Conservation (phyloP, 257 asterid species). For the Capsicum baccatum region DNA sequence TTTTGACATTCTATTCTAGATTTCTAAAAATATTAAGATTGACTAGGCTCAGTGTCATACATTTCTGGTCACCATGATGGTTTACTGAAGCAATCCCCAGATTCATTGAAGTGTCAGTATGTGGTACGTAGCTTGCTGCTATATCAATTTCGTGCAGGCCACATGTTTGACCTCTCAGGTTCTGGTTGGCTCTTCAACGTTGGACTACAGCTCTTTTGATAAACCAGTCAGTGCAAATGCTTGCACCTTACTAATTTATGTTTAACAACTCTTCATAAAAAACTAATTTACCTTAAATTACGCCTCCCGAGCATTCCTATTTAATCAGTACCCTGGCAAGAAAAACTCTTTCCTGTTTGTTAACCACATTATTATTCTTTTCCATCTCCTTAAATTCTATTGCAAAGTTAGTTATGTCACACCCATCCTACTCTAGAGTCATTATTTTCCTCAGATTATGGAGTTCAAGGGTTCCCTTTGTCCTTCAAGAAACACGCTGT, state of each 20-base stretch:
- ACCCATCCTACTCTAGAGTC: constrained; percentile 19
- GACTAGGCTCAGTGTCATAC: not conserved
- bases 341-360: constrained; percentile 3
- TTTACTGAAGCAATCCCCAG: not conserved
- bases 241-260: not conserved
- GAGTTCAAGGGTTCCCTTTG: constrained; percentile 7
- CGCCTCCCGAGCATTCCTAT: not conserved
- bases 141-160: not conserved
- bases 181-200: not conserved
- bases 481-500: not conserved
- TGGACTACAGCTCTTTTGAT: not conserved
- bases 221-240: constrained; percentile 22
- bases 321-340: not conserved
- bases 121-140: constrained; percentile 14
- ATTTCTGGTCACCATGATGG: constrained; percentile 18
- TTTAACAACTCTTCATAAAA: not conserved
- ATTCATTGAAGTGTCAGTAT: not conserved
- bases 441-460: not conserved
- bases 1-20: not conserved
- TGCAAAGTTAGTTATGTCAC: not conserved
- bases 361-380: not conserved
- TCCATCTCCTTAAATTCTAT: not conserved
- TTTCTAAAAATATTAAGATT: not conserved
- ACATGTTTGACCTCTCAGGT: not conserved
- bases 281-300: constrained; percentile 4